phyloP scores from a whole-genome alignment of 441 rosid genomes.

The Pelargonium myrrhifolium region DNA sequence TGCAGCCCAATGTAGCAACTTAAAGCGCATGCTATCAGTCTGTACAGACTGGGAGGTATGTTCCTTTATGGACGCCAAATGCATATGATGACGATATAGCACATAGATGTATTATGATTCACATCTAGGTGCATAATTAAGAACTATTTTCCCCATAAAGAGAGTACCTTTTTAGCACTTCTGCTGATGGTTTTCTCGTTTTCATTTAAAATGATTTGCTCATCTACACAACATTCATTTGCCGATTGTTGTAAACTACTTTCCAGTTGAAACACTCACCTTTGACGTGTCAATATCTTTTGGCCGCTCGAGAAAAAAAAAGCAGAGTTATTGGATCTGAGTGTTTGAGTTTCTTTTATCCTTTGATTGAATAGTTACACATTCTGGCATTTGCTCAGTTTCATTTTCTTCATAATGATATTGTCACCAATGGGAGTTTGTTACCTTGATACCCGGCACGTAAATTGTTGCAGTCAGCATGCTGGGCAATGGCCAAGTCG shows the following conservation, averaged over 20 bases:
- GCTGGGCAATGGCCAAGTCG: constrained; percentile 99
- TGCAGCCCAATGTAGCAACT: constrained; percentile 86
- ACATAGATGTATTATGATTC: not conserved
- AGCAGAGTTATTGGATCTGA: too few relatives aligned
- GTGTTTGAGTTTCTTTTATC: too few relatives aligned
- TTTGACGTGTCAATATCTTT: not conserved
- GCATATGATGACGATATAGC: not conserved
- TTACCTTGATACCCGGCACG: not conserved
- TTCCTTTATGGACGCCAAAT: constrained; percentile 15
- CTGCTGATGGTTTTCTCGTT: too few relatives aligned
- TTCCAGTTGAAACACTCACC: not conserved
- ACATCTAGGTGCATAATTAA: not conserved
- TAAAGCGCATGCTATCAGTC: constrained; percentile 76
- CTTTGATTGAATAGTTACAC: too few relatives aligned
- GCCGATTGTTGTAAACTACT: too few relatives aligned
- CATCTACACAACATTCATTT: too few relatives aligned
- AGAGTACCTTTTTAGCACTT: not conserved
- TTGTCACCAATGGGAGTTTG: not conserved
- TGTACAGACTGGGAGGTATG: constrained; percentile 98
- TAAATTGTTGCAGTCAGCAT: constrained; percentile 64
- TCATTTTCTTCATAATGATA: not conserved
- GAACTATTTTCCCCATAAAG: not conserved
- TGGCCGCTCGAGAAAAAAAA: not conserved
- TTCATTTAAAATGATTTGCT: too few relatives aligned
- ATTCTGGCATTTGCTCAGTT: not conserved